Evolutionary conservation across 257 asterid genomes (phyloP).

Genomic region (Salvia hispanica): DNA sequence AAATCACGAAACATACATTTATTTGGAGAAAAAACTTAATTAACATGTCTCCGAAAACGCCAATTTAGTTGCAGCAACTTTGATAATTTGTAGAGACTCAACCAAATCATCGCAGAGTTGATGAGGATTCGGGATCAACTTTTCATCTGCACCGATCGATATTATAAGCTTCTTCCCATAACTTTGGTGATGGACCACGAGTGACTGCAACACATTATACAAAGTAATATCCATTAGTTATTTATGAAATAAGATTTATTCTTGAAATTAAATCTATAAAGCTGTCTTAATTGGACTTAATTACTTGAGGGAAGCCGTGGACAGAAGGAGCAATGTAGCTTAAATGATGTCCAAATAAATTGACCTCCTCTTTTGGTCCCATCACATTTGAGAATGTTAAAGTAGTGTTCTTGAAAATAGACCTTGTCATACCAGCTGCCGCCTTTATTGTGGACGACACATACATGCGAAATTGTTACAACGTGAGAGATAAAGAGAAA

Average conservation of each 20-base stretch:
- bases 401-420: conserved; percentile 37
- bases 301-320: conserved; percentile 41
- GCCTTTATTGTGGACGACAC: conserved; percentile 23
- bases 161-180: conserved; percentile 45
- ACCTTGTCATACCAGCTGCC: conserved; percentile 21
- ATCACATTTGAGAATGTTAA: conserved; percentile 35
- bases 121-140: conserved; percentile 46
- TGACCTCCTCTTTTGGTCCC: conserved; percentile 52
- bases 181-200: conserved; percentile 44
- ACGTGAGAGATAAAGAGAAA: too few relatives aligned
- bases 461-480: too few relatives aligned
- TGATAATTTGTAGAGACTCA: conserved; percentile 32
- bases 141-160: conserved; percentile 43
- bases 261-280: too few relatives aligned
- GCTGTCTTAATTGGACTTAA: too few relatives aligned
- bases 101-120: conserved; percentile 46
- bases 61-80: conserved; percentile 26
- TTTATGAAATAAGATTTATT: background rate
- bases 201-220: conserved; percentile 29
- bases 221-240: background rate
- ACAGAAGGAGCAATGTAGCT: conserved; percentile 48
- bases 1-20: too few relatives aligned
- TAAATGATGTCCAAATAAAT: conserved; percentile 42
- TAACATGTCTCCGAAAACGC: background rate
- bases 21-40: too few relatives aligned